Evolutionary conservation across 768 basidiomycete species (phyloP).

Genomic region (Coprinopsis sp.): DNA sequence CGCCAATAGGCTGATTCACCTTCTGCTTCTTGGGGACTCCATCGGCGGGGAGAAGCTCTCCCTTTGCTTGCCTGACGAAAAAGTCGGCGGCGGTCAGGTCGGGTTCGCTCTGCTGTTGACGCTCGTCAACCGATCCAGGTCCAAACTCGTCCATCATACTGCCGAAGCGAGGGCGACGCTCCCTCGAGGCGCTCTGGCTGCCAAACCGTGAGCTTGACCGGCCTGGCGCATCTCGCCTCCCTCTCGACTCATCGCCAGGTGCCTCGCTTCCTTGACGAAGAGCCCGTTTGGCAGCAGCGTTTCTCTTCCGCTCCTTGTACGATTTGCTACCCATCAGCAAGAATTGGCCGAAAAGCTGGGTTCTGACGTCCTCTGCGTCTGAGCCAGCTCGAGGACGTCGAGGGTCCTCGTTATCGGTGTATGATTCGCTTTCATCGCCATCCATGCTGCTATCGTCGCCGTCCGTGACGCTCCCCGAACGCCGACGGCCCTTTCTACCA

Average conservation of each 20-base stretch:
- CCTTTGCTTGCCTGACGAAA: slow-evolving; percentile 58
- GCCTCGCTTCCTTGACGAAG: slow-evolving; percentile 24
- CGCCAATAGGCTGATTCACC: slow-evolving; percentile 24
- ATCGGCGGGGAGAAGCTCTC: slow-evolving; percentile 40
- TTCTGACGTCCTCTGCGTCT: slow-evolving; percentile 30
- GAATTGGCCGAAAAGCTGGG: slow-evolving; percentile 59
- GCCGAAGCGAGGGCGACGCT: slow-evolving; percentile 15
- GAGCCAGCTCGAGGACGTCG: slow-evolving; percentile 16
- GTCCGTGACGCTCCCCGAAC: slow-evolving; percentile 16
- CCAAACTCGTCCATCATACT: slow-evolving; percentile 30
- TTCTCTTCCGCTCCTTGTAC: slow-evolving; percentile 88
- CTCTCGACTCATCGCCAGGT: slow-evolving; percentile 27
- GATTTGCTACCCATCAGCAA: slow-evolving; percentile 79
- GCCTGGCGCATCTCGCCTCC: slow-evolving; percentile 17
- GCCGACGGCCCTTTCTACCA: slow-evolving; percentile 27
- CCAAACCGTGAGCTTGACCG: slow-evolving; percentile 9
- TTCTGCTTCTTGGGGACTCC: slow-evolving; percentile 27
- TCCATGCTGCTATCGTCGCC: slow-evolving; percentile 21
- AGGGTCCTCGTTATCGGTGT: slow-evolving; percentile 14
- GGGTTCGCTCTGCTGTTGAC: slow-evolving; percentile 20
- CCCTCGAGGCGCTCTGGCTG: slow-evolving; percentile 9
- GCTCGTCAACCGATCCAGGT: slow-evolving; percentile 19
- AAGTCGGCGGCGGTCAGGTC: slow-evolving; percentile 57
- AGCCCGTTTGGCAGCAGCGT: slow-evolving; percentile 14
- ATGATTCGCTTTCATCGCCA: slow-evolving; percentile 7